Evolutionary conservation across 352 stramenopile genomes (phyloP), one percentile per base, ranked within the genome.

Genomic region (Pythium monospermum): DNA sequence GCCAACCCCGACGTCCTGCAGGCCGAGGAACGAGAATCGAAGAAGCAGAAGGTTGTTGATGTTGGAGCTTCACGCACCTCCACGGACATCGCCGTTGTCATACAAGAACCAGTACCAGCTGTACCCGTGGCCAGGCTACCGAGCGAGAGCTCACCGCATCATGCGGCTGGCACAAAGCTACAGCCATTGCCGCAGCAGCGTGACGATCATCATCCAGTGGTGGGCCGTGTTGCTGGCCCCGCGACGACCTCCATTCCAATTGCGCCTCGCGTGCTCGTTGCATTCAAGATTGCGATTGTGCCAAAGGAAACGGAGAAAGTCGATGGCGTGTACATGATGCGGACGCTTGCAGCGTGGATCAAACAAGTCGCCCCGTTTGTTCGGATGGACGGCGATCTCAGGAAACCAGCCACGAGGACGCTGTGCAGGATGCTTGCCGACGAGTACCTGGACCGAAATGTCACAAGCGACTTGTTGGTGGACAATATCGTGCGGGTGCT

Each of bases 321-420:
- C 4, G 57, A 68, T 32, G 56, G 53, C 0, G 21, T 44, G 1
- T 84, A 73, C 19, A 47, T 71, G 16, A 56, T 55, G 12, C 66
- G 63, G 5, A 79, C 70, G 1, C 47, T 84, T 13, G 27, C 39
- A n/a, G n/a, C 54, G 4, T 49, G 79, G 42, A 61, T 72, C 21
- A 68, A 61, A 46, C 57, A 44, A 52, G 25, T 32, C 61, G 66
- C 31, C 21, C 69, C 11, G 31, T 60, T 30, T 51, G 57, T 26
- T 43, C 60, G 69, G n/a, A 59, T 75, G 59, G 57, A 71, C 71
- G 40, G 53, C 36, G 48, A 28, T 16, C 16, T 22, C 18, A 33
- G 21, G 12, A 18, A 21, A 18, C 40, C 21, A 18, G 22, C 26
- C 30, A 3, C 28, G 10, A 10, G 26, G 12, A 48, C 46, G 25